These are phyloP conservation scores for Leccinum variicolor DNA, from an alignment of 768 basidiomycete genomes.

Conservation along the genomic window DNA sequence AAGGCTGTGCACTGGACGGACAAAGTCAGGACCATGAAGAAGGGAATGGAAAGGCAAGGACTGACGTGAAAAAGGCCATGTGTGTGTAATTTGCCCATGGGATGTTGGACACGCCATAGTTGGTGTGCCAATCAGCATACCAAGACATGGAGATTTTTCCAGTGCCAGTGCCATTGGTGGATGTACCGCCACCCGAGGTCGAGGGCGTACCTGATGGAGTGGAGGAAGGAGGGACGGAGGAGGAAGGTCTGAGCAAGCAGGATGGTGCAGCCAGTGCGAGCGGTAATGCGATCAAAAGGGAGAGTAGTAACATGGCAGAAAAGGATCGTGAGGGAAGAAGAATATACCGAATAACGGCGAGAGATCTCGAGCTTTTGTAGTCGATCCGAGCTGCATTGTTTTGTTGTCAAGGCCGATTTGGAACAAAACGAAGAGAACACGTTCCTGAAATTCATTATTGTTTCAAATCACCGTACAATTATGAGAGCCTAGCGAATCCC, in stretches of 20 bases:
- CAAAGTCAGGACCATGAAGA: not conserved
- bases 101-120: constrained; percentile 46
- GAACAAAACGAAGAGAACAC: constrained; percentile 2
- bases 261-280: constrained; percentile 29
- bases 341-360: not conserved
- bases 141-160: constrained; percentile 53
- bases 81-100: constrained; percentile 67
- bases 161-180: constrained; percentile 26
- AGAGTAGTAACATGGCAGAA: constrained; percentile 21
- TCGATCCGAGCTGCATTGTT: constrained; percentile 6
- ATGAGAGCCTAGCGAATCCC: not conserved
- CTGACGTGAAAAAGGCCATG: constrained; percentile 61
- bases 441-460: not conserved
- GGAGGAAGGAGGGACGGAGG: not conserved
- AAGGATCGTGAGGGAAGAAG: constrained; percentile 17
- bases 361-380: constrained; percentile 13
- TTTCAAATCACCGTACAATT: not conserved
- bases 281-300: constrained; percentile 22
- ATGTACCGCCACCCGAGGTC: constrained; percentile 12
- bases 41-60: not conserved
- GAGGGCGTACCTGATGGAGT: constrained; percentile 3
- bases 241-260: constrained; percentile 17
- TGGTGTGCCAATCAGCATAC: constrained; percentile 67
- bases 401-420: constrained; percentile 7
- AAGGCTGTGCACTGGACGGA: constrained; percentile 21